A percentile compares a stretch with the other conserved stretches of the same genome.
phyloP scores from a whole-genome alignment of 768 basidiomycete species.

The Kwoniella mangroviensis region DNA sequence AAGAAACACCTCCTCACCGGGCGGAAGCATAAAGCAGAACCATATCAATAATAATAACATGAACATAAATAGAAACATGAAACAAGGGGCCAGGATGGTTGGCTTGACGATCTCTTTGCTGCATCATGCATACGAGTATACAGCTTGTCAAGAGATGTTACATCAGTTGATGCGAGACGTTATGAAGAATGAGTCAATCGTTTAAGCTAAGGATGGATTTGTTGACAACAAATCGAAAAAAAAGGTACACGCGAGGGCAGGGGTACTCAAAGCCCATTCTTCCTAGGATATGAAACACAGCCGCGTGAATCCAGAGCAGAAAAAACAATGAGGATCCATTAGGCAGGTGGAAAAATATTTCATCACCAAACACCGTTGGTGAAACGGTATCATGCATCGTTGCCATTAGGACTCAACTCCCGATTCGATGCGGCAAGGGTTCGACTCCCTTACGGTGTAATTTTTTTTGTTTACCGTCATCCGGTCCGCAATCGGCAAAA shows the following conservation, averaged over 20 bases:
- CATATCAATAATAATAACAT: too few species aligned
- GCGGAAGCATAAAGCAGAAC: too few species aligned
- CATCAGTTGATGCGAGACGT: too few species aligned
- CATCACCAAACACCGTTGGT: conserved; percentile 28
- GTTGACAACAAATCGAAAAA: not conserved
- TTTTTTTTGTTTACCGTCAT: conserved; percentile 5
- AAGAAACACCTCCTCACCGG: too few species aligned
- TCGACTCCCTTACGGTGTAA: conserved; percentile 36
- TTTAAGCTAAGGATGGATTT: not conserved
- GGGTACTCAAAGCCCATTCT: too few species aligned
- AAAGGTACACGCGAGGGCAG: conserved; percentile 6
- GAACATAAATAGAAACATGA: not conserved
- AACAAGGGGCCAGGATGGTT: not conserved
- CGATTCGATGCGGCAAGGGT: conserved; percentile 30
- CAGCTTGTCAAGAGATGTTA: too few species aligned
- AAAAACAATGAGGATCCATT: too few species aligned
- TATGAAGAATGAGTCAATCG: too few species aligned
- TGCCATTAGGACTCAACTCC: conserved; percentile 21
- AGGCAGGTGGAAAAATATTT: not conserved
- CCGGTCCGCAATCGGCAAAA: conserved; percentile 4
- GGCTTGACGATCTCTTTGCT: not conserved
- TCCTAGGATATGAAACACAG: not conserved
- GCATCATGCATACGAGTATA: too few species aligned
- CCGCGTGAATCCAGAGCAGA: too few species aligned
- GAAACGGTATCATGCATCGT: conserved; percentile 36